Base-by-base conservation (phyloP, 2,329 filamentous ascomycete genomes). In the Helotiales sp. region DNA sequence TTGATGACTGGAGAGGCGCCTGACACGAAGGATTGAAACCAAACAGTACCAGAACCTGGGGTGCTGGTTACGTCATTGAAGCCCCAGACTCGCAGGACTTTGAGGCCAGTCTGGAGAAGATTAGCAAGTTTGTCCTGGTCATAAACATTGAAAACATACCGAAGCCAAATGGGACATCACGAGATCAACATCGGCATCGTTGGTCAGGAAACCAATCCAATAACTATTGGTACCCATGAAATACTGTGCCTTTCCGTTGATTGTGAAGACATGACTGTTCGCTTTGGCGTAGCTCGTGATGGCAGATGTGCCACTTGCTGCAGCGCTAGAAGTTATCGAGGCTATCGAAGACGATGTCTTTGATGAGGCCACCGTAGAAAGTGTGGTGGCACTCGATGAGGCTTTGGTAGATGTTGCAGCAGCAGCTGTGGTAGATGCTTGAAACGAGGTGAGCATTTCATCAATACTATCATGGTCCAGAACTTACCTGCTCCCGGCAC, bases 11-110 rank as follows among this genome's bases (percentile, higher is more conserved):
- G 79, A 3, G 75, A 74, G 2, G 74, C 74, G 3, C 77, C 71
- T 1, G 77, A 77, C 42, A 76, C 69, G 19, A 74, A 69, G 3
- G 63, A 66, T 63, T 79, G 76, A 63, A 69, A 79, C 63, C 73
- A 78, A 6, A 83, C 78, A 9, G 57, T 62, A 1, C 73, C 76
- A 12, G 74, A 74, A 1, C 71, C 60, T 2, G 72, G 68, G 4
- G 74, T 74, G 10, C 74, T 60, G 1, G 71, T 69, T 13, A 83
- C 80, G 62, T 85, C 82, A 71, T 85, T 85, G 74, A 87, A 87
- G 3, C 83, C 83, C 84, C 84, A 86, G 42, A 85, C 76, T 15
- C 85, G 78, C 27, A 86, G 75, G 56, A 87, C 80, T 68, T 83
- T 84, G 52, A 85, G 77, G 0, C 82, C 81, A 2, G 81, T 78